Conservation (phyloP, 192 early-diverging fungal species). For the Entomortierella parvispora region DNA sequence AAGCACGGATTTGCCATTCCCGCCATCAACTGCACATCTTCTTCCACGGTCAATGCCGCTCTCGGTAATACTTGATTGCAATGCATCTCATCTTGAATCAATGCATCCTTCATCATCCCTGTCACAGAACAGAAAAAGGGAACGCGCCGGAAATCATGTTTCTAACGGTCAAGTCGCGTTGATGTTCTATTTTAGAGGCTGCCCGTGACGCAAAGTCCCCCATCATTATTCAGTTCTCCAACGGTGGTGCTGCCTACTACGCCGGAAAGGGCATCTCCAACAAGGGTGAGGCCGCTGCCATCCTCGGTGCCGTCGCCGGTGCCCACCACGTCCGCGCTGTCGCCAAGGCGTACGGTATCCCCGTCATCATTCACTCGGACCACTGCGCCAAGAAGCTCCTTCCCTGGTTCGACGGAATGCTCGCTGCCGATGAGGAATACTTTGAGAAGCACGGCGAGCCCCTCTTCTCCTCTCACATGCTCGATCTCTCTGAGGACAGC, state of each 20-base stretch:
- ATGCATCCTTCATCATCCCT: not conserved
- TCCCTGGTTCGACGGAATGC: conserved; percentile 98
- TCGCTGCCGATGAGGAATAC: conserved; percentile 94
- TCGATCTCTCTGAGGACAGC: conserved; percentile 94
- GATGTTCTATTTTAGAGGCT: conserved; percentile 66
- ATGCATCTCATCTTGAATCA: not conserved
- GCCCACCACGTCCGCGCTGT: conserved; percentile 85
- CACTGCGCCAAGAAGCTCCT: conserved; percentile 98
- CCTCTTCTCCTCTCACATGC: conserved; percentile 98
- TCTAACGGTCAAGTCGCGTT: not conserved
- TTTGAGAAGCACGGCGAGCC: conserved; percentile 93
- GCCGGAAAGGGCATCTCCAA: conserved; percentile 95
- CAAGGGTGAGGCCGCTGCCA: conserved; percentile 87
- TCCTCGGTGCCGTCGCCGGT: conserved; percentile 91
- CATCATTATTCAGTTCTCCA: conserved; percentile 95
- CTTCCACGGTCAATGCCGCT: conserved; percentile 91
- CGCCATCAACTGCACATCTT: conserved; percentile 95
- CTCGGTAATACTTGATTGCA: conserved; percentile 53
- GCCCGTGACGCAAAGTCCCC: conserved; percentile 93
- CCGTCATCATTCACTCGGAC: conserved; percentile 88
- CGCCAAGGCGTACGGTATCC: conserved; percentile 87
- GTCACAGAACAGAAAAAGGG: not conserved
- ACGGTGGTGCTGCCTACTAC: conserved; percentile 92
- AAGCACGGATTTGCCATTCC: conserved; percentile 94
- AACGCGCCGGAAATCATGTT: not conserved